Evolutionary conservation across 2,329 filamentous ascomycete species (phyloP).

Genomic region (Dryadomyces quercus-mongolicae): DNA sequence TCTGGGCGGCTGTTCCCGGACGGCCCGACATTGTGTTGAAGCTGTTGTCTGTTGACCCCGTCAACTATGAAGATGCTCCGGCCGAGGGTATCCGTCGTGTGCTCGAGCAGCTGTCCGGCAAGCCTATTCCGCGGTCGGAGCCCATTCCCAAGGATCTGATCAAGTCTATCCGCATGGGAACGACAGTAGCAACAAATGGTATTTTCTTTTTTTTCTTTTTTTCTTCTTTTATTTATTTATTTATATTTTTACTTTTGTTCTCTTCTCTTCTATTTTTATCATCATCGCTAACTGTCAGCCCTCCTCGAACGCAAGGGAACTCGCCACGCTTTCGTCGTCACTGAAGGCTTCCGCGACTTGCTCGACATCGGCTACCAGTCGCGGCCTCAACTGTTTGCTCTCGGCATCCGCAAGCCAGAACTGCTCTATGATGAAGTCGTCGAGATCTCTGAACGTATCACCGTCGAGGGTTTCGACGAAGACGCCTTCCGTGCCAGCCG

Average conservation of each 20-base stretch:
- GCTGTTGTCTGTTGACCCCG: constrained; percentile 65
- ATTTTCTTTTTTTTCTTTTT: background rate
- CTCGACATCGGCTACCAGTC: constrained; percentile 84
- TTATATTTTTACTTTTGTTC: no score
- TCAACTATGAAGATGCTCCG: constrained; percentile 82
- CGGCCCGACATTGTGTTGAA: constrained; percentile 22
- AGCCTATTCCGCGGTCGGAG: constrained; percentile 65
- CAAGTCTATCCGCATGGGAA: constrained; percentile 75
- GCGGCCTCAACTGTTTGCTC: constrained; percentile 78
- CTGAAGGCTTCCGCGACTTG: constrained; percentile 78
- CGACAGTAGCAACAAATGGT: constrained; percentile 83
- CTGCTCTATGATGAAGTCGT: constrained; percentile 74
- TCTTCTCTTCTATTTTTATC: no score
- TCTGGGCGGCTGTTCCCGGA: constrained; percentile 18
- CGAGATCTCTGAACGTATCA: constrained; percentile 82
- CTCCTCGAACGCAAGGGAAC: constrained; percentile 84
- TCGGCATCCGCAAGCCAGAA: constrained; percentile 76
- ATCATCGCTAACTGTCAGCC: no score
- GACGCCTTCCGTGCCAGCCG: constrained; percentile 19
- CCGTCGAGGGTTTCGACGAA: constrained; percentile 49
- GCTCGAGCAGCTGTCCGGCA: constrained; percentile 60
- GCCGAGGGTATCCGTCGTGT: constrained; percentile 81
- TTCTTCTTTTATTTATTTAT: no score
- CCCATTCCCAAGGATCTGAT: constrained; percentile 20
- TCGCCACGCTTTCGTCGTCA: constrained; percentile 78